phyloP scores from a whole-genome alignment of 345 rosid genomes.

The Hypericum androsaemum region DNA sequence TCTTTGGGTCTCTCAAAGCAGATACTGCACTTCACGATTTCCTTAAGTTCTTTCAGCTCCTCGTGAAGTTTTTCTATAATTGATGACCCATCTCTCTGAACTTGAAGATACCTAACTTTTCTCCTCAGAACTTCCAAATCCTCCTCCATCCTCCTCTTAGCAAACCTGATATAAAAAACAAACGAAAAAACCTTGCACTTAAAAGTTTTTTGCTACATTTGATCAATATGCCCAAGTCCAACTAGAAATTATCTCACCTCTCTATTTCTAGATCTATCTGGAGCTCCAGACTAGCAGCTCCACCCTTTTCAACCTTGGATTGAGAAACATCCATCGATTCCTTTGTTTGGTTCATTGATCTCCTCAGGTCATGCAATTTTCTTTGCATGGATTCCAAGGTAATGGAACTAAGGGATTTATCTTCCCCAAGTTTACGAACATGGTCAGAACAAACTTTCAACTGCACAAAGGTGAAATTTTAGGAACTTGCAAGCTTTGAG shows the following conservation, averaged over 20 bases:
- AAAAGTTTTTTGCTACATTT: too few species aligned
- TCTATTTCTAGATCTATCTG: constrained; percentile 62
- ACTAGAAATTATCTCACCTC: constrained; percentile 37
- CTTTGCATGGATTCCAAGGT: constrained; percentile 50
- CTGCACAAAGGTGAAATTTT: constrained; percentile 37
- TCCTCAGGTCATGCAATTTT: constrained; percentile 47
- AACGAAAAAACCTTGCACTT: constrained; percentile 3
- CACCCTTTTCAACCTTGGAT: constrained; percentile 47
- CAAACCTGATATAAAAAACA: constrained; percentile 42
- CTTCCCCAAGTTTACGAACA: constrained; percentile 67
- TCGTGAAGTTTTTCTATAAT: constrained; percentile 57
- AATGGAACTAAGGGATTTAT: constrained; percentile 41
- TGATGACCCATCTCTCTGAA: constrained; percentile 57
- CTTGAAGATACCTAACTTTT: constrained; percentile 49
- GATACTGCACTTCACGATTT: constrained; percentile 80
- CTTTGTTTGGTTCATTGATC: constrained; percentile 49
- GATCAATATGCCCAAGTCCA: not conserved
- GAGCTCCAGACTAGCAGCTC: constrained; percentile 36
- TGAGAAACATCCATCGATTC: constrained; percentile 57
- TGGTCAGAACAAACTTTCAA: constrained; percentile 50
- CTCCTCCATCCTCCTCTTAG: constrained; percentile 69
- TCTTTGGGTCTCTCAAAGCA: constrained; percentile 84
- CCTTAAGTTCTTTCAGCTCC: constrained; percentile 81
- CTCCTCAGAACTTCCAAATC: constrained; percentile 56
- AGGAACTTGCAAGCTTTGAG: constrained; percentile 3